phyloP scores from a whole-genome alignment of 257 asterid genomes.

The Agastache rugosa region DNA sequence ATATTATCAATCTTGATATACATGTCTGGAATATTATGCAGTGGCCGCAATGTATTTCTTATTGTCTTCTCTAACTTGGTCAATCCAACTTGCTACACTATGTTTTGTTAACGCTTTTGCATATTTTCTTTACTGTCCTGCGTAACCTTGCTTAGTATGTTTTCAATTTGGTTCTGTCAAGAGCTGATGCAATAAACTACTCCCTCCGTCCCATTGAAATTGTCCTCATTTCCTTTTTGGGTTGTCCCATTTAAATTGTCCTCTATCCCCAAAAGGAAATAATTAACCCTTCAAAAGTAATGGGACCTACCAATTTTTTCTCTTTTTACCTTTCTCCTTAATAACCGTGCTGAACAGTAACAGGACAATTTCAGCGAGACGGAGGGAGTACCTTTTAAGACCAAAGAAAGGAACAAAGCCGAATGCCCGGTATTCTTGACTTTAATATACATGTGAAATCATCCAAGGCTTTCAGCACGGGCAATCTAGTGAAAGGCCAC shows the following conservation, averaged over 20 bases:
- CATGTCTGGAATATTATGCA: conserved; percentile 17
- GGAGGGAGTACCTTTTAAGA: neutral
- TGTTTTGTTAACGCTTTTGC: neutral
- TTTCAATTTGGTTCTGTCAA: neutral
- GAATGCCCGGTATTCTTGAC: neutral
- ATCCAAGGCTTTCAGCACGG: conserved; percentile 6
- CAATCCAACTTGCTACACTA: conserved; percentile 17
- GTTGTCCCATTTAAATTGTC: too few relatives aligned
- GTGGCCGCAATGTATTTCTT: conserved; percentile 1
- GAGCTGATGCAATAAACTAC: neutral
- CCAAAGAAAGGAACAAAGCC: neutral
- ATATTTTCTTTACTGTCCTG: neutral
- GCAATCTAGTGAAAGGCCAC: conserved; percentile 12
- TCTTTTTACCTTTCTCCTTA: too few relatives aligned
- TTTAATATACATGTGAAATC: neutral
- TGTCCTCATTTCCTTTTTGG: too few relatives aligned
- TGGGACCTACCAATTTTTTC: too few relatives aligned
- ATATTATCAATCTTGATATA: neutral
- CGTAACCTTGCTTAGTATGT: neutral
- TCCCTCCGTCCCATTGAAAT: too few relatives aligned
- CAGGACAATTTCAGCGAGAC: too few relatives aligned
- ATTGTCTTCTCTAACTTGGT: conserved; percentile 2
- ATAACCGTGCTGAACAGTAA: too few relatives aligned
- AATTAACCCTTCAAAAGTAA: too few relatives aligned
- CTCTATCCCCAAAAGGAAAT: too few relatives aligned